Evolutionary conservation across 2,329 filamentous ascomycete genomes (phyloP).

Genomic region (Claviceps fusiformis): DNA sequence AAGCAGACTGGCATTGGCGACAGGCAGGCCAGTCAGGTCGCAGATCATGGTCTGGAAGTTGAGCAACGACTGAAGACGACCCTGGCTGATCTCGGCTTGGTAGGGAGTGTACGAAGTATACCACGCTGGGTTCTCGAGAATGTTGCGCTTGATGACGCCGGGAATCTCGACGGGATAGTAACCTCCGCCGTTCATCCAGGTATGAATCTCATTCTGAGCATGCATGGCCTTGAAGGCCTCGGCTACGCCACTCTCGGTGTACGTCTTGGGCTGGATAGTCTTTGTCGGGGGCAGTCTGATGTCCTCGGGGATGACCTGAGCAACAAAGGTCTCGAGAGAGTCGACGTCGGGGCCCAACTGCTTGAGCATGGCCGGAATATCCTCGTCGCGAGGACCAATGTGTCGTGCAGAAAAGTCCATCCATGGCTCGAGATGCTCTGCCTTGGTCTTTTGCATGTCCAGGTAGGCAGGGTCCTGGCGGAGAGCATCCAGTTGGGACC

Average conservation of each 20-base stretch:
- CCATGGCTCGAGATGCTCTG: constrained; percentile 12
- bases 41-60: constrained; percentile 93
- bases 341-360: constrained; percentile 59
- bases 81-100: constrained; percentile 94
- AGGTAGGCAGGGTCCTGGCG: constrained; percentile 11
- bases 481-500: constrained; percentile 7
- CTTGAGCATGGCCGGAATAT: constrained; percentile 66
- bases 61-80: constrained; percentile 76
- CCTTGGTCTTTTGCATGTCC: constrained; percentile 12
- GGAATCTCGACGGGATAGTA: constrained; percentile 83
- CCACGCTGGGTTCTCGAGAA: constrained; percentile 88
- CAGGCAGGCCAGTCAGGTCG: constrained; percentile 74
- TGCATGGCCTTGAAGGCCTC: constrained; percentile 24
- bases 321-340: constrained; percentile 69
- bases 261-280: constrained; percentile 38
- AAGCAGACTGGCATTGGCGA: constrained; percentile 80
- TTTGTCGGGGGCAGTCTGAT: constrained; percentile 38
- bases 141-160: constrained; percentile 81
- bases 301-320: constrained; percentile 68
- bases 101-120: constrained; percentile 98
- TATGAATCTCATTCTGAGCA: constrained; percentile 23
- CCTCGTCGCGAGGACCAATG: constrained; percentile 65
- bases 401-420: constrained; percentile 60
- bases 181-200: constrained; percentile 72
- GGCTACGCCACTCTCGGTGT: constrained; percentile 22